phyloP scores from a whole-genome alignment of 1,284 basidiomycete species.

The Moesziomyces globuligerus region DNA sequence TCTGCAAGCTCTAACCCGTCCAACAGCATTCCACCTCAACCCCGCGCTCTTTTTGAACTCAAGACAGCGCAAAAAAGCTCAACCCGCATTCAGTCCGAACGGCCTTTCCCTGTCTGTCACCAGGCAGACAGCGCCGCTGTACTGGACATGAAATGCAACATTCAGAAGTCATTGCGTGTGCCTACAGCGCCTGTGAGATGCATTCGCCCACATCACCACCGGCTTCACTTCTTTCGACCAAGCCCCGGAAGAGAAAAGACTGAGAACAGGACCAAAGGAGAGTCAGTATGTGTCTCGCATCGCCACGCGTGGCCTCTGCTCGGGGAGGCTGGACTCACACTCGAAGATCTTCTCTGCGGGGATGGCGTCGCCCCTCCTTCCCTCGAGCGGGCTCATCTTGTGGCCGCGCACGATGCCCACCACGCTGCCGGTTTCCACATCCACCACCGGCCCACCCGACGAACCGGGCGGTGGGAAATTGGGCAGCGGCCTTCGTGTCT shows the following conservation, averaged over 20 bases:
- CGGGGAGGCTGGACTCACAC: conserved; percentile 12
- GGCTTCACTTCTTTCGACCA: conserved; percentile 48
- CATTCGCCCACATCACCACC: no score
- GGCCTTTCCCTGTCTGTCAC: no score
- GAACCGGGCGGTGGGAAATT: conserved; percentile 75
- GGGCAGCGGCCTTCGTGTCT: conserved; percentile 41
- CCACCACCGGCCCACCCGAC: conserved; percentile 78
- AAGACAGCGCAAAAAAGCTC: no score
- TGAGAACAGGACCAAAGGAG: background rate
- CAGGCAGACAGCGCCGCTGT: no score
- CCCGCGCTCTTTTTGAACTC: no score
- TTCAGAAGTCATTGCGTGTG: no score
- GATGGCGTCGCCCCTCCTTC: conserved; percentile 76
- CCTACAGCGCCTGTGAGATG: no score
- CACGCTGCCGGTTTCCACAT: conserved; percentile 75
- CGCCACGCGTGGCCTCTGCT: conserved; percentile 1
- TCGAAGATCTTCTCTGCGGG: conserved; percentile 77
- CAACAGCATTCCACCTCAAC: no score
- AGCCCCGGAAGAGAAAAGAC: conserved; percentile 62
- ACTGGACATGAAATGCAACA: no score
- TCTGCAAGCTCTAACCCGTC: conserved; percentile 19
- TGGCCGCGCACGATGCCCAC: conserved; percentile 77
- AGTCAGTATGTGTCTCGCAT: background rate
- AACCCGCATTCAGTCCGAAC: no score
- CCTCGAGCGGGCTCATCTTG: conserved; percentile 72